Evolutionary conservation across 2,329 filamentous ascomycete species (phyloP), one percentile per base, ranked within the genome.

Genomic region (Trichoderma endophyticum): DNA sequence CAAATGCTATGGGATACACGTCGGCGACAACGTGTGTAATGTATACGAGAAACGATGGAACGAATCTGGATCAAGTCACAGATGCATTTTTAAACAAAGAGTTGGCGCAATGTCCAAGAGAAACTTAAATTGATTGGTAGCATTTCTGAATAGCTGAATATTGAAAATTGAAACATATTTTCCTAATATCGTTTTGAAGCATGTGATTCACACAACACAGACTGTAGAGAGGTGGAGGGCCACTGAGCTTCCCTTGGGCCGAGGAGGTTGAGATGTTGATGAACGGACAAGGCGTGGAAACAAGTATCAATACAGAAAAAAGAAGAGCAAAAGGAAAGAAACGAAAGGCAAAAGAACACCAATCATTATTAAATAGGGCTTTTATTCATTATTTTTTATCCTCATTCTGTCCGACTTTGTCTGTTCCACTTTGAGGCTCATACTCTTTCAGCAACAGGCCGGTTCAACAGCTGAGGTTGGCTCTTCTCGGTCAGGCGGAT

Each of bases 11-110:
- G 24, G 54, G 54, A 48, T 39, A n/a, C 65, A 60, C 39, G 26
- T 60, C 65, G 48, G 65, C 65, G 56, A 67, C 26, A 32, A 51
- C 36, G 24, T 51, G 36, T 43, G 24, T 69, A 39, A 34, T 69
- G 36, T 18, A 69, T 26, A 69, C 51, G 65, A 69, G 65, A 48
- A 60, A 69, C 28, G 65, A 69, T 60, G 65, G 65, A 69, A 60
- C 36, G 65, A 60, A 66, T 56, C 32, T 24, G 62, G 26, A 56
- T 48, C 34, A 21, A 51, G 36, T 28, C 32, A 32, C 56, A 51
- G 21, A 30, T 30, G 32, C 18, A 21, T 39, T 21, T 57, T 21
- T 43, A 8, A 14, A 9, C 18, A 26, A 26, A 43, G n/a, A 51
- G 62, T 34, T 61, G 36, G 39, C 30, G 32, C 28, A 34, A 14